Evolutionary conservation across 768 basidiomycete genomes (phyloP), one percentile per base, ranked within the genome.

Genomic region (Tricholoma terreum): DNA sequence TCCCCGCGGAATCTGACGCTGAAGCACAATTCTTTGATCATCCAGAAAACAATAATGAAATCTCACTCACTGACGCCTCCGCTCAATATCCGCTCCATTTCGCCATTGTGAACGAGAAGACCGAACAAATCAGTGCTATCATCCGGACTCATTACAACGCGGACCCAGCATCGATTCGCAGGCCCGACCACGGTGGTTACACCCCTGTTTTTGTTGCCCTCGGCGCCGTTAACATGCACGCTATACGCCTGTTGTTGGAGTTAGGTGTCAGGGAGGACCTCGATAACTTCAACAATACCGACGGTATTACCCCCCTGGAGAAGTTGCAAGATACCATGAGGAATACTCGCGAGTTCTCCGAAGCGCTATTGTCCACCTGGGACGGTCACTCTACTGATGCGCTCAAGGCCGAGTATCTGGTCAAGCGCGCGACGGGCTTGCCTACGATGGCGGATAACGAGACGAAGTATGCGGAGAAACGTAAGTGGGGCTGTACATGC

Each of bases 401-500:
- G 15, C 38, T 63, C n/a, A 54, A 45, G 4, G 51, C 53, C 15
- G 54, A 63, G 42, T 55, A 15, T 17, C 45, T 58, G 8, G 48
- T 57, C 14, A 61, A 61, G 42, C 58, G 54, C 31, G 58, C 50
- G 9, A 54, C 57, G 51, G 59, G 56, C 6, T 46, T 48, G 33
- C 31, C 38, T 35, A 31, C 22, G 7, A 46, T 34, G 10, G 19
- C 17, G 12, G 31, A 33, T 22, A 15, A 19, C 21, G 55, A 56
- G 24, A 21, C 8, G 21, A 24, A 19, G 12, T 56, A 48, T n/a
- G 48, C 14, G 33, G 17, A 33, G 31, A 56, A 56, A 21, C 43
- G 48, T 33, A 63, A 60, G 48, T 61, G 58, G 49, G 64, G 62
- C 11, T 63, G 62, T 56, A 60, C 59, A 2, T 65, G 61, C 27